Evolutionary conservation across 257 asterid species (phyloP), one percentile per base, ranked within the genome.

Genomic region (Schizonepeta tenuifolia): DNA sequence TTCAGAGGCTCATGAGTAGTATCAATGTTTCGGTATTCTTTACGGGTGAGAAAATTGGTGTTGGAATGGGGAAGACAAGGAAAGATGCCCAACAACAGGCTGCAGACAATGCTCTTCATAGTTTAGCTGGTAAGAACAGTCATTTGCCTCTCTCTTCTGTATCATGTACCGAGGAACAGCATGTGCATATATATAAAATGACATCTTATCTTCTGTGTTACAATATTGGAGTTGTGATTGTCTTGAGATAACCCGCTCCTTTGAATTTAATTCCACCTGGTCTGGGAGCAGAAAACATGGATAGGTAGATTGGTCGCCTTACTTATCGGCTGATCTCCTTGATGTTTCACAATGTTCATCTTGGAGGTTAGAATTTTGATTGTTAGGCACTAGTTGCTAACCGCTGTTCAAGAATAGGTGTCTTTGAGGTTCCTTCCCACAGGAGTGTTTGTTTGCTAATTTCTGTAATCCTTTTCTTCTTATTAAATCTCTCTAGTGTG

Each of bases 11-110:
- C 65, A 75, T 70, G 49, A 63, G 80, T 67, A 76, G 63, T 69
- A 74, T 76, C 49, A 9, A 43, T 51, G 55, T 78, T 73, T 78
- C 92, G 99, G 99, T 94, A 62, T 79, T 84, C 77, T 92, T 91
- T 61, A 69, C 90, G 38, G 98, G 97, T 43, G 98, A 94, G 70
- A 94, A 83, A 78, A 84, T 92, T 79, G 95, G 98, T 63, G 80
- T 77, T 54, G 99, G 99, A 57, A 86, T 84, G 92, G 99, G 99
- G 41, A 94, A 83, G 80, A 90, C 97, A 14, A 86, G 95, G 82
- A 92, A 87, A 83, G 98, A 94, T 83, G 99, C 99, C 18, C 98
- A 91, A 82, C 98, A 88, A 80, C 97, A 88, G 72, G 99, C 98
- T 77, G 97, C 97, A 38, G 99, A 87, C 76, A 90, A 88, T 80